phyloP scores from a whole-genome alignment of 169 alveolate species.

The Amoebophrya sp. region DNA sequence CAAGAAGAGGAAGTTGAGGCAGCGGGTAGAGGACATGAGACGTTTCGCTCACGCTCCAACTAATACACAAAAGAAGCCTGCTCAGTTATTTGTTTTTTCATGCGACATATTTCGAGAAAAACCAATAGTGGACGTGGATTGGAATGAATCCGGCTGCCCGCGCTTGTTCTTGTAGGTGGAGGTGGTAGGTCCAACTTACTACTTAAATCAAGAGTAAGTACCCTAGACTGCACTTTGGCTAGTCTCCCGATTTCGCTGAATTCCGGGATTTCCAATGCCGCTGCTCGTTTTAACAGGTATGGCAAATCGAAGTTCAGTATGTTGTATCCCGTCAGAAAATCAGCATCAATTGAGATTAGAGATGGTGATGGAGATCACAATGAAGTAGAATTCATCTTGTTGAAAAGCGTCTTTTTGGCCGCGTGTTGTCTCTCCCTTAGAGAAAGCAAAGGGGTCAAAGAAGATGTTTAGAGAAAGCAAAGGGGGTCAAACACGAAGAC shows the following conservation, averaged over 20 bases:
- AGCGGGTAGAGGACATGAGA: too few relatives aligned
- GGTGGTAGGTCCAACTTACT: too few relatives aligned
- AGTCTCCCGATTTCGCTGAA: conserved; percentile 55
- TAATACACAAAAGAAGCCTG: too few relatives aligned
- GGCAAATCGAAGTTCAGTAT: conserved; percentile 94
- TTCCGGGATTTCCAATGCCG: conserved; percentile 67
- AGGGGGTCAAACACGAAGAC: background rate
- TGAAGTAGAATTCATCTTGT: background rate
- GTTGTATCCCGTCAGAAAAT: conserved; percentile 95
- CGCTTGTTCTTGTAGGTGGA: too few relatives aligned
- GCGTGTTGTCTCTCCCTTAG: background rate
- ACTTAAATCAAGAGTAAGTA: too few relatives aligned
- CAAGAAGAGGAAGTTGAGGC: too few relatives aligned
- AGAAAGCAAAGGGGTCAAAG: conserved; percentile 51
- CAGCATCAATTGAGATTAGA: conserved; percentile 79
- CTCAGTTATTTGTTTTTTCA: too few relatives aligned
- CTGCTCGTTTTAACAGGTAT: conserved; percentile 87
- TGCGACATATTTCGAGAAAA: too few relatives aligned
- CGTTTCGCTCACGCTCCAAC: too few relatives aligned
- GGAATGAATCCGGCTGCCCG: too few relatives aligned
- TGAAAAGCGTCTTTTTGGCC: background rate
- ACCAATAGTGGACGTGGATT: too few relatives aligned
- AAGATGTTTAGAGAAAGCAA: background rate
- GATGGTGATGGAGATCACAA: background rate
- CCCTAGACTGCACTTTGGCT: conserved; percentile 29